Evolutionary conservation across 805 yeast species (phyloP).

Genomic region (Ogataea nakhonphanomensis): DNA sequence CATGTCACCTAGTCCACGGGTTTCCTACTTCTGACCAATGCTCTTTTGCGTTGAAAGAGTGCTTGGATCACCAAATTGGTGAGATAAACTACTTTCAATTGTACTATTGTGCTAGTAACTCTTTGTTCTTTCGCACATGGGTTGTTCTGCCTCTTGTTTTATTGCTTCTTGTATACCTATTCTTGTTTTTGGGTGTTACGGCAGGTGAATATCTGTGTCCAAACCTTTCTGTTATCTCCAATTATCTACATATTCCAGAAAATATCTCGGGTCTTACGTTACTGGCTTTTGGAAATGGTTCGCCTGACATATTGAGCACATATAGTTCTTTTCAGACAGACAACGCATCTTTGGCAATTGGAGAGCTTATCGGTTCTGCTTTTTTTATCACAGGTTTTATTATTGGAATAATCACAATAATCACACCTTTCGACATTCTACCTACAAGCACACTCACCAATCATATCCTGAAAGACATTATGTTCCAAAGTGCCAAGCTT

Average conservation of each 20-base stretch:
- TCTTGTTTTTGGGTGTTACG: conserved; percentile 68
- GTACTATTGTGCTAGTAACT: conserved; percentile 30
- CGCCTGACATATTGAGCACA: conserved; percentile 86
- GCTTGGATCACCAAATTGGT: conserved; percentile 29
- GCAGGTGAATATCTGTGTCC: conserved; percentile 87
- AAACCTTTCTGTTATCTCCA: conserved; percentile 68
- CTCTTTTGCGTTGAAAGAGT: conserved; percentile 25
- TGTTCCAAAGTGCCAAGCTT: conserved; percentile 33
- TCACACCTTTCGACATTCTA: conserved; percentile 58
- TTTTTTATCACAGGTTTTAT: conserved; percentile 78
- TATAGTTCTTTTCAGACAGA: conserved; percentile 72
- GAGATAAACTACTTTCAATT: conserved; percentile 26
- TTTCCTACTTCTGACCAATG: conserved; percentile 28
- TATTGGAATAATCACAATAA: conserved; percentile 71
- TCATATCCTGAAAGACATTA: conserved; percentile 6
- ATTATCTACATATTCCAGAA: conserved; percentile 63
- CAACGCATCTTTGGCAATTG: conserved; percentile 74
- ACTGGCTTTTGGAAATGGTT: conserved; percentile 87
- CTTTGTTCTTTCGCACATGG: conserved; percentile 11
- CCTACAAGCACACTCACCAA: conserved; percentile 11
- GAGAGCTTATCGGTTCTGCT: conserved; percentile 90
- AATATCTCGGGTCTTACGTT: conserved; percentile 84
- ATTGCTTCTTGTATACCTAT: conserved; percentile 37
- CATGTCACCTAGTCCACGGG: conserved; percentile 22
- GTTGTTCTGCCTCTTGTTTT: conserved; percentile 22